Base-by-base conservation (phyloP, 2,329 filamentous ascomycete genomes). In the Microdochium paspali region DNA sequence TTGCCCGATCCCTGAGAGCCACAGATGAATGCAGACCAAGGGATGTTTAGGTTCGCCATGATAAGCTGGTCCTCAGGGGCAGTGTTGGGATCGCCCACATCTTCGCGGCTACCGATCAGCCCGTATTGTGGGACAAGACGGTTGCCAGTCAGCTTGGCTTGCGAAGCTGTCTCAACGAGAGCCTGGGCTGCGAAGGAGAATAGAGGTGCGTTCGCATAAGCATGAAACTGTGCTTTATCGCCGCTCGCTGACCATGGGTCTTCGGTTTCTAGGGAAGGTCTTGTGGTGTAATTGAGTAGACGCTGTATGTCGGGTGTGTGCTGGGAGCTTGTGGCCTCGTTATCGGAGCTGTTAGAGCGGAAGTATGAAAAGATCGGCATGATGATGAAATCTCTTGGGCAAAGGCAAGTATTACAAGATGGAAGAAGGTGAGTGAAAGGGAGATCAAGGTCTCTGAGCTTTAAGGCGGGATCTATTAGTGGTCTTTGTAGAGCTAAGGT, bases 1-100 rank as follows among this genome's bases (percentile, higher is more conserved):
- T 84, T 84, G 0, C 81, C 81, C 0, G 76, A 80, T 1, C 80
- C 80, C 50, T 84, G 80, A 20, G 76, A 78, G 1, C 80, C 80
- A 47, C 80, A 84, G 26, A 84, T 77, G 60, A 84, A 84, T 3
- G 71, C 66, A 15, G 79, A 82, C 0, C 74, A 79, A 0, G 80
- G 81, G 0, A 65, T 61, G 0, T 69, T 54, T 2, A 74, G 63
- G 46, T 76, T 76, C 58, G 71, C 69, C 39, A 69, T 72, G 0
- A 74, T 46, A 0, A 71, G 57, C 1, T 60, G 57, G 18, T 67
- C 63, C 12, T 44, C 23, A 7, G 18, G 15, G 18, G n/a, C 23
- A 3, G 6, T n/a, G 18, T 21, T 21, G 6, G 5, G 15, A n/a
- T 40, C 35, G 12, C 9, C 10, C 15, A 40, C 18, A 12, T 40